Base-by-base conservation (phyloP, 306 rosid species). In the Begonia loranthoides region DNA sequence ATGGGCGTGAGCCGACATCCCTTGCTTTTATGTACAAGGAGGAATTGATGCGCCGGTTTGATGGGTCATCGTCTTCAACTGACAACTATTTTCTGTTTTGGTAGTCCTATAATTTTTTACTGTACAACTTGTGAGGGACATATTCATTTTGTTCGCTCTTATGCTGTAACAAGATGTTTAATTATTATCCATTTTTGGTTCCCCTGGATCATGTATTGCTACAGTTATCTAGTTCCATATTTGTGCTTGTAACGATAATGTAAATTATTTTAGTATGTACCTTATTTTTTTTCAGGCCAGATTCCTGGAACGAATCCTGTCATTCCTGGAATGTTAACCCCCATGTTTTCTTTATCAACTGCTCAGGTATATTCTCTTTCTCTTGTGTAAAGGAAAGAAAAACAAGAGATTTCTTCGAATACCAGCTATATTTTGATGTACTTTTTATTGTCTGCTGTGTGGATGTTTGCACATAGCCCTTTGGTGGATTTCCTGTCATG, bases 1-100 rank as follows among this genome's bases (percentile, higher is more conserved):
- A 86, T 80, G 95, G 95, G 86, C 76, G n/a, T 90, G 99, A 83
- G 95, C 99, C 71, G 99, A 82, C 92, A 54, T 80, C 99, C 82
- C 92, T 90, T 80, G 99, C 99, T 90, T 82, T 90, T 74, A 82
- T 82, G 77, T 78, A 81, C 95, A 76, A 69, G 95, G 89, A 86
- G 86, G 95, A 76, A 77, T 77, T 95, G 74, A 66, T 90, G 94
- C 95, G 78, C 84, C 74, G 70, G 90, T 78, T 83, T 77, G 96
- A 86, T 88, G 96, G 96, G 87, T 84, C 94, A 80, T 83, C 96
- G 76, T 79, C 83, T 68, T 84, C 94, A 84, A 76, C 96, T 68
- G 84, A 93, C n/a, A 77, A 76, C 82, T 68, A 52, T 74, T 83
- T 68, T 81, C 85, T 70, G 70, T 75, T 87, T 87, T 73, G 99